phyloP scores from a whole-genome alignment of 371 early-diverging fungal genomes.

The Mycotypha africana region DNA sequence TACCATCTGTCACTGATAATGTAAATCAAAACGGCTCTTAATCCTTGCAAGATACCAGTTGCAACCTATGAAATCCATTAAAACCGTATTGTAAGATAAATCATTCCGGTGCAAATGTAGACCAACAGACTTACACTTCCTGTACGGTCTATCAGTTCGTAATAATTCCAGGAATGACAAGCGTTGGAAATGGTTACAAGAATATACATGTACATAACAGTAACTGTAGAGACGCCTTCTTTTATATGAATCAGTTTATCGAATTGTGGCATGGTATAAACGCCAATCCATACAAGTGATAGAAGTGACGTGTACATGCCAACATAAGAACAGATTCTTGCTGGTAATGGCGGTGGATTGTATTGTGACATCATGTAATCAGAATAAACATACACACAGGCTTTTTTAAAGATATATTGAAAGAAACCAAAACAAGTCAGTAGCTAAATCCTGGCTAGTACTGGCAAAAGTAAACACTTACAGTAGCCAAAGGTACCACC shows the following conservation, averaged over 20 bases:
- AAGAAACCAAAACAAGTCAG: neutral
- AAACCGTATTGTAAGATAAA: conserved; percentile 12
- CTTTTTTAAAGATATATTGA: conserved; percentile 10
- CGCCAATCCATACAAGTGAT: conserved; percentile 35
- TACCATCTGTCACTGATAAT: conserved; percentile 61
- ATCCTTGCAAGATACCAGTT: conserved; percentile 64
- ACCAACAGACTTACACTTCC: conserved; percentile 39
- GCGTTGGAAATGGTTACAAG: conserved; percentile 29
- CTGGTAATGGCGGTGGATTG: conserved; percentile 35
- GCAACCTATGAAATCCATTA: conserved; percentile 34
- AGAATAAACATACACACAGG: conserved; percentile 48
- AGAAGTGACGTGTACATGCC: conserved; percentile 46
- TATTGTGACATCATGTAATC: conserved; percentile 49
- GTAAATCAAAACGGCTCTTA: conserved; percentile 71
- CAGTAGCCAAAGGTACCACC: conserved; percentile 55
- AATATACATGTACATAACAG: conserved; percentile 24
- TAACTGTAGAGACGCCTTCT: conserved; percentile 4
- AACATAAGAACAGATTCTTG: conserved; percentile 47
- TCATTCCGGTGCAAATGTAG: conserved; percentile 4
- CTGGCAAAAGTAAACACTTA: conserved; percentile 14
- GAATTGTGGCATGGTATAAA: conserved; percentile 44
- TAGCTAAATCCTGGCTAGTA: neutral
- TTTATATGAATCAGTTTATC: conserved; percentile 31
- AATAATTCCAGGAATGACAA: conserved; percentile 46
- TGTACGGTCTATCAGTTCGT: conserved; percentile 47